Base-by-base conservation (phyloP, 148 eudicot genomes). In the Chenopodium quinoa region DNA sequence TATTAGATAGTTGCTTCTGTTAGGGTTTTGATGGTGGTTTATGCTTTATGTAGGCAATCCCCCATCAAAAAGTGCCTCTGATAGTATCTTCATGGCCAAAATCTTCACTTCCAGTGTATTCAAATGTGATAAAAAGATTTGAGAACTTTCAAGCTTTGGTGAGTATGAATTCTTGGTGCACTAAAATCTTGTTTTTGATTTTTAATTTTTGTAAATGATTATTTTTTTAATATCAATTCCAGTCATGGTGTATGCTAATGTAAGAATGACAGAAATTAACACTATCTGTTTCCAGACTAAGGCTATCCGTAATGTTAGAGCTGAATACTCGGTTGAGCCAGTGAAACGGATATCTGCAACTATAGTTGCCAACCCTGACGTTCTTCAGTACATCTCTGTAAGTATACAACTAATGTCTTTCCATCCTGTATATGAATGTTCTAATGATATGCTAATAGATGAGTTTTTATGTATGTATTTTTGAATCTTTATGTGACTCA, bases 311-410 rank as follows among this genome's bases (percentile, higher is more conserved):
- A 97, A 97, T 92, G 97, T 89, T 60, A 91, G 99, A 77, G 97
- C 99, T 58, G 99, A 97, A 82, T 97, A 97, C 79, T 90, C 98
- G 13, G 98, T 97, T 86, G 97, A 92, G 89, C 97, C 99, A 52
- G 97, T 91, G 67, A 91, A 88, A 83, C 94, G 95, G 66, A 97
- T 97, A 68, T 90, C 99, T 86, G 99, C 94, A 56, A 84, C 95
- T 78, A 84, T 97, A 67, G 97, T 97, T 84, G 99, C 98, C 52
- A 94, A 87, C 85, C 80, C 91, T 32, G 98, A 97, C 66, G 99
- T 97, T 78, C 78, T 84, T 70, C 89, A 91, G 73, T 97, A 97
- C 87, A 91, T 97, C 27, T 88, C 97, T 75, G 99, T 97, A 91
- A 92, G 99, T 85, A 75, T 81, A 70, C 10, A 31, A 17, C 29